Percentiles rank a stretch among this genome's conserved stretches.
Conservation (phyloP, 352 stramenopile species). For the Phytophthora cryptogea region DNA sequence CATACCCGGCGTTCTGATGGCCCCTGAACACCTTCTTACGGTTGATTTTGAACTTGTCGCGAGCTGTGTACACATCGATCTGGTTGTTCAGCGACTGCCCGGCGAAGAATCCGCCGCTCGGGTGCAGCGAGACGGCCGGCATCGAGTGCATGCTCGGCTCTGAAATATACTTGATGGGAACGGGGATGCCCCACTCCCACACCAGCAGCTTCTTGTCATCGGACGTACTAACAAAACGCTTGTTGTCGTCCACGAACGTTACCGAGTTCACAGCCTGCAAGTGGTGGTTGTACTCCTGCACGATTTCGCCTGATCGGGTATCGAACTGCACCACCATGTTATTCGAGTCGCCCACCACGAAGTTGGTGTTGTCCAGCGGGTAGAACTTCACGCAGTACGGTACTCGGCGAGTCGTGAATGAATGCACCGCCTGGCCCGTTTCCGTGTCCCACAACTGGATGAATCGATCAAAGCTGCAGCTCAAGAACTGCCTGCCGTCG, state of each 20-base stretch:
- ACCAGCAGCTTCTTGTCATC: constrained; percentile 99
- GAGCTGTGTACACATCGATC: constrained; percentile 96
- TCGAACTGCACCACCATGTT: constrained; percentile 96
- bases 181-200: constrained; percentile 97
- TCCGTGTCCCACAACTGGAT: constrained; percentile 99
- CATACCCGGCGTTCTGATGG: constrained; percentile 95
- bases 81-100: constrained; percentile 98
- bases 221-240: constrained; percentile 93
- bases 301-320: constrained; percentile 89
- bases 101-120: constrained; percentile 91
- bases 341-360: constrained; percentile 97
- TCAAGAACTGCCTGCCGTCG: constrained; percentile 96
- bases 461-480: constrained; percentile 96
- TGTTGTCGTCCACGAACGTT: constrained; percentile 98
- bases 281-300: constrained; percentile 99
- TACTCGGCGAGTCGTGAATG: constrained; percentile 85
- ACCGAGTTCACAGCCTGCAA: constrained; percentile 98
- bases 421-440: constrained; percentile 91
- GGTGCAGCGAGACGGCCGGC: constrained; percentile 95
- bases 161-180: constrained; percentile 99
- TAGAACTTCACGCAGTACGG: constrained; percentile 96
- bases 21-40: constrained; percentile 94
- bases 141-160: constrained; percentile 99
- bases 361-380: constrained; percentile 96
- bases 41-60: constrained; percentile 95